phyloP scores from a whole-genome alignment of 495 filamentous ascomycete species.

The Aspergillus mulundensis region DNA sequence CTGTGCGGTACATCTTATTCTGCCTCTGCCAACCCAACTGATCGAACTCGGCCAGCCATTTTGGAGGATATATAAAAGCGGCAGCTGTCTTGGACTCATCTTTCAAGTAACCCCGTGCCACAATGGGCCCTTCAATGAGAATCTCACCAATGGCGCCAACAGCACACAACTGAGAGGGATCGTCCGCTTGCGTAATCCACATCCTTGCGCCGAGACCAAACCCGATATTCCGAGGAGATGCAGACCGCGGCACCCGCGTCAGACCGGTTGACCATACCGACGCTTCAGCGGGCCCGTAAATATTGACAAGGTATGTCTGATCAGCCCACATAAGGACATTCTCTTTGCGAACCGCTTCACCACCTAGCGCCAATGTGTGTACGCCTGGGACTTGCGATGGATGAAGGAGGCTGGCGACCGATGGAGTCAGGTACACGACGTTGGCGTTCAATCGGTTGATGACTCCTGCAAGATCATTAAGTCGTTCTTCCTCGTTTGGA shows the following conservation, averaged over 20 bases:
- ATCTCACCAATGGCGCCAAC: slow-evolving; percentile 43
- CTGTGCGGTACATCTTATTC: not conserved
- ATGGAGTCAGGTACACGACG: slow-evolving; percentile 24
- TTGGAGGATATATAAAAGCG: not conserved
- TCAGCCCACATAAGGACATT: not conserved
- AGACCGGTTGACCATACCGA: slow-evolving; percentile 20
- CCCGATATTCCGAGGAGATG: no score
- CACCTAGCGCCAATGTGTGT: not conserved
- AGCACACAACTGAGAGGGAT: slow-evolving; percentile 32
- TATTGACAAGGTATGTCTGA: not conserved
- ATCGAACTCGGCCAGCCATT: not conserved
- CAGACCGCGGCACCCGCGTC: slow-evolving; percentile 6
- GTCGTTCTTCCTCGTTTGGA: slow-evolving; percentile 27
- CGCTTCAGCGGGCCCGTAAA: slow-evolving; percentile 38
- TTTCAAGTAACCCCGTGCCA: slow-evolving; percentile 36
- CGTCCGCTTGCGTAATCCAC: slow-evolving; percentile 24
- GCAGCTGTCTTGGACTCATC: slow-evolving; percentile 20
- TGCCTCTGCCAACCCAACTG: not conserved
- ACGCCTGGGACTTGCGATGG: slow-evolving; percentile 1
- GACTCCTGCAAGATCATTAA: slow-evolving; percentile 18
- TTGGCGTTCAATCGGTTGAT: slow-evolving; percentile 22
- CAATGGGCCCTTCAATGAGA: slow-evolving; percentile 34
- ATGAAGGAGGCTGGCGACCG: slow-evolving; percentile 20
- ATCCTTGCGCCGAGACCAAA: slow-evolving; percentile 5
- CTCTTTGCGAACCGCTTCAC: not conserved